Evolutionary conservation across 306 rosid species (phyloP).

Genomic region (Arachis stenosperma): DNA sequence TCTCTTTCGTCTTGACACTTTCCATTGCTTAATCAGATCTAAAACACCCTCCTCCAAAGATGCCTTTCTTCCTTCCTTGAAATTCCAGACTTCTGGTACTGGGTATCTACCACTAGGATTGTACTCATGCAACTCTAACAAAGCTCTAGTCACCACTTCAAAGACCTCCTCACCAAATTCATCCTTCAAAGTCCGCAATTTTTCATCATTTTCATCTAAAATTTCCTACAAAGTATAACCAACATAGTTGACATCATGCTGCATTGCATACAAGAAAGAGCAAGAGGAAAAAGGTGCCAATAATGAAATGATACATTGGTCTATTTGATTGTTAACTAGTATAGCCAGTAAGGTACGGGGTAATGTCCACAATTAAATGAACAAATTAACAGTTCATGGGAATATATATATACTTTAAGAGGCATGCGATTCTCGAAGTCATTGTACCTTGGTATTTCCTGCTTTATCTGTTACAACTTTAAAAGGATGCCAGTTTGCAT

Average conservation of each 20-base stretch:
- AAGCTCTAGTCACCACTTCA: slow-evolving; percentile 57
- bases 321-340: neutral
- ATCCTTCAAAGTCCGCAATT: slow-evolving; percentile 54
- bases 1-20: slow-evolving; percentile 20
- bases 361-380: neutral
- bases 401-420: neutral
- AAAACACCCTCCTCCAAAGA: slow-evolving; percentile 58
- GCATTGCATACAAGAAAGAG: neutral
- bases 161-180: slow-evolving; percentile 61
- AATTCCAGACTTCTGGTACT: slow-evolving; percentile 68
- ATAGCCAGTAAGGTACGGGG: neutral
- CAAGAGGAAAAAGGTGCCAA: neutral
- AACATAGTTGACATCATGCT: slow-evolving; percentile 2
- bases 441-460: slow-evolving; percentile 43
- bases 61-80: slow-evolving; percentile 64
- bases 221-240: slow-evolving; percentile 54
- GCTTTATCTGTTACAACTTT: slow-evolving; percentile 45
- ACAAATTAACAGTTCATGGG: neutral
- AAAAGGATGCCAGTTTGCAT: slow-evolving; percentile 89
- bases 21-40: slow-evolving; percentile 60
- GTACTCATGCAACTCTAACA: slow-evolving; percentile 69
- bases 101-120: slow-evolving; percentile 86
- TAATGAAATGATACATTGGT: neutral
- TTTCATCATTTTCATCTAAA: slow-evolving; percentile 66
- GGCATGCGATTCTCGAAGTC: slow-evolving; percentile 5